Conservation (phyloP, 805 yeast species). For the Metschnikowia koreensis region DNA sequence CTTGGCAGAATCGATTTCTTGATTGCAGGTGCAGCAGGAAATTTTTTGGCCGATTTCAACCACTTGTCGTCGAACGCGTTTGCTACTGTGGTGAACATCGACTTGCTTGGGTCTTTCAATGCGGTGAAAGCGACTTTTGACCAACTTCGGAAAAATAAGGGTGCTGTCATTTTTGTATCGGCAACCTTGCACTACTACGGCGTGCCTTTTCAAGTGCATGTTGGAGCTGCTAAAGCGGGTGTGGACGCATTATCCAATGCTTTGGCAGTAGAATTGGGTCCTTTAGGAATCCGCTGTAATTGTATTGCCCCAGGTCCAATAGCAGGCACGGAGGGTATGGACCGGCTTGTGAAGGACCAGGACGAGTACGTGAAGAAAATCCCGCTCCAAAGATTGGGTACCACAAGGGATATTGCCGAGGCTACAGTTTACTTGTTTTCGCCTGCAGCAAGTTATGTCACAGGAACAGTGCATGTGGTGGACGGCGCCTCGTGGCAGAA, state of each 20-base stretch:
- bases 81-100: slow-evolving; percentile 38
- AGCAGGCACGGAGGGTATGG: slow-evolving; percentile 29
- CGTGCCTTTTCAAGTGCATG: slow-evolving; percentile 36
- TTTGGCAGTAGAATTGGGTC: slow-evolving; percentile 31
- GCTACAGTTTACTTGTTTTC: slow-evolving; percentile 29
- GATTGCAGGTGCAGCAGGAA: slow-evolving; percentile 47
- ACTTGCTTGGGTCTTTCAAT: slow-evolving; percentile 41
- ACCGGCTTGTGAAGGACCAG: slow-evolving; percentile 20
- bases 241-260: slow-evolving; percentile 31
- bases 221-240: slow-evolving; percentile 33
- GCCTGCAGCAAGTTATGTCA: slow-evolving; percentile 26
- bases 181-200: slow-evolving; percentile 47
- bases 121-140: slow-evolving; percentile 41
- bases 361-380: slow-evolving; percentile 13
- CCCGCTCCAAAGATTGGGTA: slow-evolving; percentile 27
- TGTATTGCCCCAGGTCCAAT: slow-evolving; percentile 30
- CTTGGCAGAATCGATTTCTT: slow-evolving; percentile 44
- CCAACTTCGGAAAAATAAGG: slow-evolving; percentile 38
- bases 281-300: slow-evolving; percentile 29
- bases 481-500: slow-evolving; percentile 31
- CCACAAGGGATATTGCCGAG: slow-evolving; percentile 29
- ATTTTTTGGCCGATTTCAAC: slow-evolving; percentile 42
- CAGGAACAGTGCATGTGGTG: slow-evolving; percentile 28
- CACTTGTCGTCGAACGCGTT: slow-evolving; percentile 44
- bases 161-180: slow-evolving; percentile 37